Evolutionary conservation across 106 monocot species (phyloP), one percentile per base, ranked within the genome.

Genomic region (Hemerocallis citrina): DNA sequence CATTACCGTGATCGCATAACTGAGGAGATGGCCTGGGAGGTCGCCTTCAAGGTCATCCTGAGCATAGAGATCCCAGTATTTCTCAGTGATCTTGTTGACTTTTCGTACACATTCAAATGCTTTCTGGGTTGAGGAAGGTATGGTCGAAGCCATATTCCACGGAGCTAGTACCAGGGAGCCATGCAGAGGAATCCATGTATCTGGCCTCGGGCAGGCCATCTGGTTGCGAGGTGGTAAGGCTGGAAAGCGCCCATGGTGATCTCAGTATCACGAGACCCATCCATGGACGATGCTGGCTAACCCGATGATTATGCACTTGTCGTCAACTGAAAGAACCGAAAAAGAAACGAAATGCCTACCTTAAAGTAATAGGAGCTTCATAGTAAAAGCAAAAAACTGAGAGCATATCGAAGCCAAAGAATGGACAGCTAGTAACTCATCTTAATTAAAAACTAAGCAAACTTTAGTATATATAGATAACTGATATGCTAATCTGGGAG

Each of bases 181-280:
- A 79, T 44, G 1, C 79, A n/a, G n/a, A n/a, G 74, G 74, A 79
- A 74, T 3, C 69, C 74, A 23, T 79, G 79, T 27, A 79, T 79
- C 42, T 79, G 69, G 50, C 79, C 79, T 11, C 63, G 62, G 13
- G 79, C 74, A 0, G 68, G 79, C 42, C 66, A 19, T 17, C 61
- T 29, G 66, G 55, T 67, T 1, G 74, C 25, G 7, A 79, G 65
- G 59, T 79, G 41, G 52, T 70, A 35, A n/a, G 79, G 74, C 50
- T 79, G 78, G 64, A 63, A 79, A 9, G 68, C 78, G 0, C 78
- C 78, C 78, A 79, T 79, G 30, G 78, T 69, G 19, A 79, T 79
- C 36, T 79, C 74, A 0, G 79, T 74, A 60, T 74, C 79, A 43
- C 79, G 49, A 7, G 72, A 61, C 15, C 77, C 72, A n/a, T 77